Base-by-base conservation (phyloP, 805 yeast genomes). In the Wickerhamiella shivajii region DNA sequence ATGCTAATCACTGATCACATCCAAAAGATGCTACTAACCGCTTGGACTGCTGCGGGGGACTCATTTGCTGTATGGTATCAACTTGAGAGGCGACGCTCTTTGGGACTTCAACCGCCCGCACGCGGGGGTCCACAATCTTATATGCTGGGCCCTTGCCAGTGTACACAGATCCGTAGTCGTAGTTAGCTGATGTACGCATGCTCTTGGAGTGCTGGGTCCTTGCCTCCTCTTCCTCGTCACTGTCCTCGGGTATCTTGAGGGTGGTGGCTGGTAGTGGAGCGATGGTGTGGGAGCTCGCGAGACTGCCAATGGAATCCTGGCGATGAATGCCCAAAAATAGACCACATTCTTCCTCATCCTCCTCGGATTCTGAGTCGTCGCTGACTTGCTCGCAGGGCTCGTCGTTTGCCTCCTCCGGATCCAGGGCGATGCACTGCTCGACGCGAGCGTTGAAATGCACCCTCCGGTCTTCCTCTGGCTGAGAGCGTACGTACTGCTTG, bases 401-500 rank as follows among this genome's bases (percentile, higher is more conserved):
- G 18, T 17, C 36, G 8, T 12, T 18, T 6, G 16, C 20, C 10
- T 37, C 46, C 9, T 42, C 49, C 2, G 45, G 47, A 37, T 67
- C 72, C 8, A 85, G 52, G 0, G 93, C 85, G 41, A 80, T 74
- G 55, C 98, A 90, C 55, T 90, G 99, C 53, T 83, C 85, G 20
- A 90, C 99, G 34, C 84, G 72, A 51, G 83, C 92, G 53, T 77
- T 90, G 59, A 90, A 90, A 56, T 85, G 97, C 40, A 90, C 85
- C 45, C 70, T 93, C 40, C 92, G 69, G 43, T 59, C 64, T 23
- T 37, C 37, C 8, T 21, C 19, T 8, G 19, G 18, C 16, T 10
- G 5, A 10, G 26, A 23, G 18, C 28, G 25, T 3, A 42, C 20
- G 36, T 53, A 55, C 38, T 53, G 58, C 33, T 44, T 41, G 44